These are phyloP conservation scores for Allium cepa DNA, from an alignment of 106 monocot genomes.

Conservation along the genomic window DNA sequence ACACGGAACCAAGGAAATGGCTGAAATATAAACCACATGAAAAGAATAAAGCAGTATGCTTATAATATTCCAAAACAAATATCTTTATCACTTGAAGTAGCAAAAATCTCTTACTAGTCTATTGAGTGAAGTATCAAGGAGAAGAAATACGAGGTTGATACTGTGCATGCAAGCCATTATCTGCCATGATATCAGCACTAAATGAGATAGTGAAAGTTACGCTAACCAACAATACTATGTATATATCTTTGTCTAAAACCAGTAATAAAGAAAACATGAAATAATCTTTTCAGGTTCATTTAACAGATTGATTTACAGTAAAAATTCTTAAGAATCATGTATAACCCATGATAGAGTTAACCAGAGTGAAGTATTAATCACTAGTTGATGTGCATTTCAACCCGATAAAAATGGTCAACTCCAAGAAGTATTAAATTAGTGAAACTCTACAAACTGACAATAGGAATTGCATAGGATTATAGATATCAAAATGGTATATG, in stretches of 20 bases:
- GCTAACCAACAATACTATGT: too few species aligned
- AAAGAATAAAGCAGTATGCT: too few species aligned
- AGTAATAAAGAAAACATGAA: too few species aligned
- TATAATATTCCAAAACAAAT: neutral
- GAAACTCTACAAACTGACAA: neutral
- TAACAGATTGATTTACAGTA: too few species aligned
- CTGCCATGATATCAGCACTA: neutral
- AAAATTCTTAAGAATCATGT: too few species aligned
- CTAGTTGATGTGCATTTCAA: too few species aligned
- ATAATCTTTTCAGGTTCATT: too few species aligned
- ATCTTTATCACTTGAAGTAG: neutral
- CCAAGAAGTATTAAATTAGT: neutral
- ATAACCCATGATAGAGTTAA: too few species aligned
- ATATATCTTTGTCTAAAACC: too few species aligned
- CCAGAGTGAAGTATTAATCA: too few species aligned
- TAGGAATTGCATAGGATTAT: neutral
- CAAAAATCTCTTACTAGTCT: constrained; percentile 37
- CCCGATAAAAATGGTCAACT: too few species aligned
- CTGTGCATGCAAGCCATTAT: constrained; percentile 33
- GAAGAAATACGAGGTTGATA: constrained; percentile 41
- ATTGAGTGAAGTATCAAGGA: constrained; percentile 64
- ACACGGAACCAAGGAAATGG: constrained; percentile 84
- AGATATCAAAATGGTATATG: neutral
- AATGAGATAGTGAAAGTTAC: too few species aligned
- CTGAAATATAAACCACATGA: constrained; percentile 23